phyloP scores from a whole-genome alignment of 805 yeast species.

The Candida ficus region DNA sequence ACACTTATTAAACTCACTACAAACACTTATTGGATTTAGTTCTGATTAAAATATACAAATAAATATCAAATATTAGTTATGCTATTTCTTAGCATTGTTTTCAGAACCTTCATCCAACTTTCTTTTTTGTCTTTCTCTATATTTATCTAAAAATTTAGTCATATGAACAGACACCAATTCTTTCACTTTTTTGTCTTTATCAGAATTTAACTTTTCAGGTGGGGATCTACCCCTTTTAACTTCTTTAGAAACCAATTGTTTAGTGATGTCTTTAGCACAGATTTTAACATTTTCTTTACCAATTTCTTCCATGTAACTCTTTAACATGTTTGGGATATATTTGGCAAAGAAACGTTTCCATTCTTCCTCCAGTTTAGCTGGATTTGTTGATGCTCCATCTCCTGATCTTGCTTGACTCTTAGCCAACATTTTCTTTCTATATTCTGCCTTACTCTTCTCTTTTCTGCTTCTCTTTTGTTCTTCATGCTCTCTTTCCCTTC shows the following conservation, averaged over 20 bases:
- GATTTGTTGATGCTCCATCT: constrained; percentile 11
- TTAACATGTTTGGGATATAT: constrained; percentile 73
- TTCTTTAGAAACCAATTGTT: constrained; percentile 65
- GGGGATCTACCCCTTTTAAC: constrained; percentile 32
- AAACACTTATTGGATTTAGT: too few species aligned
- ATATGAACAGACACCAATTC: constrained; percentile 57
- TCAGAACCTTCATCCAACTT: constrained; percentile 5
- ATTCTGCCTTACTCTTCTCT: constrained; percentile 30
- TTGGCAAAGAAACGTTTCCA: constrained; percentile 55
- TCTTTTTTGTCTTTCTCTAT: constrained; percentile 29
- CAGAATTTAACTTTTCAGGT: constrained; percentile 54
- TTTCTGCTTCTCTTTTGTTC: constrained; percentile 24
- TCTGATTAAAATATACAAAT: too few species aligned
- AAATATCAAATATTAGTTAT: not conserved
- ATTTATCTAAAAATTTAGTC: constrained; percentile 56
- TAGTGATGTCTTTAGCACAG: constrained; percentile 76
- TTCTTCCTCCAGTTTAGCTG: constrained; percentile 22
- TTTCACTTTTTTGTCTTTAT: constrained; percentile 65
- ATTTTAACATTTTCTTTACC: constrained; percentile 71
- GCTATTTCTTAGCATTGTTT: constrained; percentile 4
- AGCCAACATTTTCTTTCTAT: constrained; percentile 23
- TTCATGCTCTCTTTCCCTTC: too few species aligned
- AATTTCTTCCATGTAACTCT: constrained; percentile 57
- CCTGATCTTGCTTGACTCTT: constrained; percentile 1
- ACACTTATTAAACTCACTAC: too few species aligned